Percentiles rank a stretch among this genome's conserved stretches.
phyloP scores from a whole-genome alignment of 2,329 filamentous ascomycete genomes.

The Diaporthe amygdali region DNA sequence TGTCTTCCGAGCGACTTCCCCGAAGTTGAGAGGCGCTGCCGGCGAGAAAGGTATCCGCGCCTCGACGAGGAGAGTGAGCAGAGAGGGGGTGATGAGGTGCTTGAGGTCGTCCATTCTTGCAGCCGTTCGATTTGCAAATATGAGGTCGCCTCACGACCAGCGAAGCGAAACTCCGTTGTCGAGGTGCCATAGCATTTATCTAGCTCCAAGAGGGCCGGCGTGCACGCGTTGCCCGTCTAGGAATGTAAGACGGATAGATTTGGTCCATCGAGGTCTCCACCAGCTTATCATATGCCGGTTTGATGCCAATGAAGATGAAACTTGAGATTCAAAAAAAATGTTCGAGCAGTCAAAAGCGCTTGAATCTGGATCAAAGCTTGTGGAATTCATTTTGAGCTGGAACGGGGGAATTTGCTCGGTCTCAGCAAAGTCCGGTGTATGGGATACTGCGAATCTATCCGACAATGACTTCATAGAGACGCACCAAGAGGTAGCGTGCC shows the following conservation, averaged over 20 bases:
- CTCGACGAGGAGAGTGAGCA: constrained; percentile 25
- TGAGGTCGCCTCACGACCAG: neutral
- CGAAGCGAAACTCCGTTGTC: neutral
- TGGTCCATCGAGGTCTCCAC: neutral
- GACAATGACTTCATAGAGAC: neutral
- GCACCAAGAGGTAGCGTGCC: neutral
- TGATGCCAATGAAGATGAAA: neutral
- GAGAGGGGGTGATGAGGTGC: constrained; percentile 25
- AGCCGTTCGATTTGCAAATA: neutral
- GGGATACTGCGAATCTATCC: neutral
- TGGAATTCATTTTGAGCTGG: neutral
- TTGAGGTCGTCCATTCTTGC: constrained; percentile 14
- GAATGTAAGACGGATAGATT: neutral
- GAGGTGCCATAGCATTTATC: neutral
- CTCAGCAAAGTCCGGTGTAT: neutral
- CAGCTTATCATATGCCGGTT: too few species aligned
- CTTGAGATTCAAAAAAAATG: neutral
- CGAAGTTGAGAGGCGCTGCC: neutral
- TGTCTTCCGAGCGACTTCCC: neutral
- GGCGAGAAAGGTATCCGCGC: neutral
- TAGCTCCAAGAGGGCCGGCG: neutral
- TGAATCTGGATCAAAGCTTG: too few species aligned
- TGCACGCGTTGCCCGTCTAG: neutral
- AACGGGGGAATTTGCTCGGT: neutral
- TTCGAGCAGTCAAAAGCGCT: neutral